Conservation (phyloP, 768 basidiomycete genomes). For the Suillus tomentosus region DNA sequence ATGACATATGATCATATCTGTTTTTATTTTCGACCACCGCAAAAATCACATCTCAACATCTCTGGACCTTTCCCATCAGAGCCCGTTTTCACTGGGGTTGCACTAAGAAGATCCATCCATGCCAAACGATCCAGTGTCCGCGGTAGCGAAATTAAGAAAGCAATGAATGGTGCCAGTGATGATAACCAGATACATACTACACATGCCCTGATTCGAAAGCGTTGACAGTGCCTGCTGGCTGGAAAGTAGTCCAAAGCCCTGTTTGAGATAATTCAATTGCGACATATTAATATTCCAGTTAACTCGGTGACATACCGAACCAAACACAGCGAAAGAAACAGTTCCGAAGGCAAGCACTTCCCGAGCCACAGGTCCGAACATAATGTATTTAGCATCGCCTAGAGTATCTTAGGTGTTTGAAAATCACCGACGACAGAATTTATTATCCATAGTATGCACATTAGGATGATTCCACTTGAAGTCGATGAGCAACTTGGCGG, state of each 20-base stretch:
- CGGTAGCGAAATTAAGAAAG: constrained; percentile 45
- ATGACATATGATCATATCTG: too few relatives aligned
- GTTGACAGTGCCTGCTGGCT: constrained; percentile 54
- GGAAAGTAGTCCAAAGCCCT: constrained; percentile 52
- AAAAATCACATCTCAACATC: too few relatives aligned
- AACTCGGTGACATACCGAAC: constrained; percentile 30
- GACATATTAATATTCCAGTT: neutral
- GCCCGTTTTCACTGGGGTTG: too few relatives aligned
- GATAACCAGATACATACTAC: constrained; percentile 44
- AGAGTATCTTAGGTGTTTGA: neutral
- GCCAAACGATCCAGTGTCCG: constrained; percentile 48
- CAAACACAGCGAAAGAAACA: constrained; percentile 50
- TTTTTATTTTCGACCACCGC: too few relatives aligned
- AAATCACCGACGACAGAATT: neutral
- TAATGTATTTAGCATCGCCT: constrained; percentile 54
- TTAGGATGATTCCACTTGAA: constrained; percentile 57
- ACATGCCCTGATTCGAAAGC: constrained; percentile 50
- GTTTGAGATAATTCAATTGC: constrained; percentile 6
- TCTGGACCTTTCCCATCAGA: too few relatives aligned
- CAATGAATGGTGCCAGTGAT: constrained; percentile 46
- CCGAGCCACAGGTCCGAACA: constrained; percentile 49
- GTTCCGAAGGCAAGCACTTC: constrained; percentile 49
- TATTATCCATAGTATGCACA: constrained; percentile 54
- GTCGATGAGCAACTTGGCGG: constrained; percentile 54
- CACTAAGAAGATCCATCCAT: constrained; percentile 50